A percentile compares a stretch with the other conserved stretches of the same genome.
These are phyloP conservation scores for Phaeotremella fagi DNA, from an alignment of 768 basidiomycete species.

Conservation along the genomic window DNA sequence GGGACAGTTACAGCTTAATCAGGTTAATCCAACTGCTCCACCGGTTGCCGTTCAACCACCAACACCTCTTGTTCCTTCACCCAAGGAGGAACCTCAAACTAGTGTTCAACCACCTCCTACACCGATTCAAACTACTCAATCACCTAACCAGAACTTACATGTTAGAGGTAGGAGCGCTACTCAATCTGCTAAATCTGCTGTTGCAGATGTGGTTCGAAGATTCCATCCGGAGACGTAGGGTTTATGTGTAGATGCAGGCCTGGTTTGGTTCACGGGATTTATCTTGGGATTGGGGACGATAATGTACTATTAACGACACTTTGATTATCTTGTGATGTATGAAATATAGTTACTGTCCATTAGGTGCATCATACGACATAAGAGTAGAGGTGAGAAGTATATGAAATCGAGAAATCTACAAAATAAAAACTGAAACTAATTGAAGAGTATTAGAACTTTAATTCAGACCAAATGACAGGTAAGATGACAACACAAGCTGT, in stretches of 20 bases:
- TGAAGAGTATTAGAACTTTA: constrained; percentile 49
- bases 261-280: too few relatives aligned
- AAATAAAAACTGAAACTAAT: too few relatives aligned
- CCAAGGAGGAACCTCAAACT: neutral
- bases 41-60: constrained; percentile 24
- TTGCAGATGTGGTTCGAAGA: constrained; percentile 47
- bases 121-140: constrained; percentile 3
- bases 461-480: constrained; percentile 81
- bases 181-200: constrained; percentile 47
- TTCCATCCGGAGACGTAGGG: constrained; percentile 32
- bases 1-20: neutral
- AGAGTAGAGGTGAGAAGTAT: too few relatives aligned
- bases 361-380: too few relatives aligned
- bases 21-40: constrained; percentile 4
- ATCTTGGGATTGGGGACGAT: too few relatives aligned
- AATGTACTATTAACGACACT: too few relatives aligned
- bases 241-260: too few relatives aligned
- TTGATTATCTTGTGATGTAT: too few relatives aligned
- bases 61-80: constrained; percentile 11
- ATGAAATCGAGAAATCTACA: too few relatives aligned
- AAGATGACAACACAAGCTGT: constrained; percentile 84
- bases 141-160: constrained; percentile 2
- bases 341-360: too few relatives aligned
- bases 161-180: constrained; percentile 45
- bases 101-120: constrained; percentile 3